Evolutionary conservation across 1,139 yeast genomes (phyloP), one percentile per base, ranked within the genome.

Genomic region (Debaryomyces nepalensis): DNA sequence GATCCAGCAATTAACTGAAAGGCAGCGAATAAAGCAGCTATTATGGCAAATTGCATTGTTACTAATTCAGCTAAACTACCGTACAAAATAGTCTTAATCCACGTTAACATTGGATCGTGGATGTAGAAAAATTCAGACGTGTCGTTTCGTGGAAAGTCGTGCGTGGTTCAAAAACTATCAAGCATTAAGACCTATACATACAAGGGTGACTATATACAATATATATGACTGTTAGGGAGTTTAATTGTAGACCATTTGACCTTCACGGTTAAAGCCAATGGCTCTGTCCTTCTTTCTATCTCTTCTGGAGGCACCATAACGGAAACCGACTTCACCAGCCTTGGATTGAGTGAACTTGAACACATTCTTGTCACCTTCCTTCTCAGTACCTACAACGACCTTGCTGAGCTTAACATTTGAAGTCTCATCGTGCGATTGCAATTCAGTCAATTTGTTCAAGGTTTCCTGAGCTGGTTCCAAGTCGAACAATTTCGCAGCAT

Each of bases 231-330:
- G 15, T 12, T 21, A 15, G 19, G 6, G 20, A 29, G 35, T 37
- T 47, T 48, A 56, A 39, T 65, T 55, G 55, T 69, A 70, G 40
- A 72, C 64, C 74, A 73, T 82, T 55, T 75, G 77, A 53, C 97
- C 97, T 45, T 77, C 72, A 50, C 82, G 79, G 59, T 86, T 84
- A 64, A 79, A 90, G 7, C 84, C 87, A 56, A 89, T 79, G 58
- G 81, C 81, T 64, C 97, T 81, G 61, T 88, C 86, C 62, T 84
- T 87, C 77, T 86, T 88, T 58, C 82, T 84, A 66, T 91, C 97
- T 70, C 97, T 88, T 57, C 86, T 77, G 23, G 90, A 80, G 33
- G 91, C 89, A 67, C 98, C 98, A 59, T 93, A 93, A 61, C 98
- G 83, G 77, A 69, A 81, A 42, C 98, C 99, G 45, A 89, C 93